Evolutionary conservation across 148 eudicot species (phyloP), one percentile per base, ranked within the genome.

Genomic region (Mesembryanthemum crystallinum): DNA sequence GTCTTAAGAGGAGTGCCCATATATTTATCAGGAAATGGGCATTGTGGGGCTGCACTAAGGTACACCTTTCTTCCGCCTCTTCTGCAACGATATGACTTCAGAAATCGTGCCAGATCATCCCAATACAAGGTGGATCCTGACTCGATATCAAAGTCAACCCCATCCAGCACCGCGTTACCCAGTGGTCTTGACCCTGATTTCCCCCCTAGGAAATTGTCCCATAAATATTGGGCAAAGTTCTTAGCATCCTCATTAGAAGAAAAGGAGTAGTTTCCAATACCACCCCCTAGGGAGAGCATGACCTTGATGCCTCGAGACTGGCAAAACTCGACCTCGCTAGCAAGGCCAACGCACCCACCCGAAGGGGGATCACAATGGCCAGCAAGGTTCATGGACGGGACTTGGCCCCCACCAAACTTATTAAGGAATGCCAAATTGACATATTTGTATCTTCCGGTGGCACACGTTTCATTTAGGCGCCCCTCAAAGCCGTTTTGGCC

Each of bases 21-120:
- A 28, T 37, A 68, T 12, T 25, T 65, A 43, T 92, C 97, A 8
- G 96, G 94, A 63, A 86, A 92, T 0, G 96, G 96, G 49, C 98
- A 94, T 76, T 90, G 97, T n/a, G 98, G 96, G 9, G 97, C 96
- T 0, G 86, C 98, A 0, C 89, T 61, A 49, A 94, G 57, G 85
- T 90, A 88, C 74, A 94, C 90, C 64, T 77, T 84, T 62, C 65
- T 69, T 1, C 76, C 57, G 6, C 62, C 80, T 35, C 62, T 81
- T 24, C 39, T 30, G 6, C 24, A 1, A 14, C 68, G 81, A n/a
- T 63, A 83, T 2, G 28, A 27, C 32, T 71, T 64, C 18, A 86
- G 59, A 70, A 65, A 74, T 24, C 73, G 45, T 1, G 86, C 89
- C 5, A 86, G 71, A 64, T 73, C 83, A 57, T 81, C 82, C 86